phyloP scores from a whole-genome alignment of 805 yeast species.

The Dipodascopsis uninucleata region DNA sequence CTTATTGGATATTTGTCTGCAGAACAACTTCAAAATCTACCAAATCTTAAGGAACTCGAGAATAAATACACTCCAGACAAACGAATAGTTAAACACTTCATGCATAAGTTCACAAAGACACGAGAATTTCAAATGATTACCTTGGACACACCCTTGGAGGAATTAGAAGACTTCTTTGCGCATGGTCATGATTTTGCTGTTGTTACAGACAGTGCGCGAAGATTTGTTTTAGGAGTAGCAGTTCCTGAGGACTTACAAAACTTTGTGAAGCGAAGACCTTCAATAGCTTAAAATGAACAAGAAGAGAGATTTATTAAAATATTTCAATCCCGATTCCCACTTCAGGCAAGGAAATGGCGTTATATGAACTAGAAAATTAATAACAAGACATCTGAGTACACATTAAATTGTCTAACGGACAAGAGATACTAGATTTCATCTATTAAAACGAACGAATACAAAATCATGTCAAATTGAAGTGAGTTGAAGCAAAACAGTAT shows the following conservation, averaged over 20 bases:
- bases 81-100: slow-evolving; percentile 14
- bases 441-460: too few relatives aligned
- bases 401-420: too few relatives aligned
- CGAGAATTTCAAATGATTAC: slow-evolving; percentile 44
- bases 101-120: slow-evolving; percentile 32
- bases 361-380: too few relatives aligned
- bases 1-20: slow-evolving; percentile 51
- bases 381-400: too few relatives aligned
- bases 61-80: slow-evolving; percentile 11
- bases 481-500: too few relatives aligned
- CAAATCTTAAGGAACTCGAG: slow-evolving; percentile 30
- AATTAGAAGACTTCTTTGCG: slow-evolving; percentile 47
- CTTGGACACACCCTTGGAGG: slow-evolving; percentile 54
- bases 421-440: too few relatives aligned
- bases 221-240: slow-evolving; percentile 57
- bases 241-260: slow-evolving; percentile 47
- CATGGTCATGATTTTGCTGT: slow-evolving; percentile 53
- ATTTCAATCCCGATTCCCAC: too few relatives aligned
- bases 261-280: slow-evolving; percentile 45
- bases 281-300: slow-evolving; percentile 7
- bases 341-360: too few relatives aligned
- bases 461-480: too few relatives aligned
- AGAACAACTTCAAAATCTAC: slow-evolving; percentile 36
- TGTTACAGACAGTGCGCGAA: slow-evolving; percentile 50
- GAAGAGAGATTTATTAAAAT: too few relatives aligned